These are phyloP conservation scores for Rhizopus sp. DNA, from an alignment of 371 early-diverging fungal genomes.

Conservation along the genomic window DNA sequence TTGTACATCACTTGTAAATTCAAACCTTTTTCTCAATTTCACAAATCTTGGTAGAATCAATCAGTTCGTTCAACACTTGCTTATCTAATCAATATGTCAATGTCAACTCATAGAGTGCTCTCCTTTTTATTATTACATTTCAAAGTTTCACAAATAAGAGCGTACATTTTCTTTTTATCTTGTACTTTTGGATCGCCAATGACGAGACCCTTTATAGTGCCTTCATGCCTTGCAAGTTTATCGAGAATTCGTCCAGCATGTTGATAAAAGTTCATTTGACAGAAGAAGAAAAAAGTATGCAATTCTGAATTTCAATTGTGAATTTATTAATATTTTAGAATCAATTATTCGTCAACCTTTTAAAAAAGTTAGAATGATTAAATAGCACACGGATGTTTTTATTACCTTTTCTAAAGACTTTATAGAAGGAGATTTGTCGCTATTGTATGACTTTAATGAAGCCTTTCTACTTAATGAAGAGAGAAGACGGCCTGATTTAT, in stretches of 20 bases:
- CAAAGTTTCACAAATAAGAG: slow-evolving; percentile 89
- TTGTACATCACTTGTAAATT: background rate
- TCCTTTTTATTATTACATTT: slow-evolving; percentile 64
- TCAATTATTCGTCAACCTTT: no score
- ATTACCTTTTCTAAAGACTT: slow-evolving; percentile 35
- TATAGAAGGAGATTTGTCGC: slow-evolving; percentile 18
- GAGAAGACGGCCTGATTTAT: slow-evolving; percentile 24
- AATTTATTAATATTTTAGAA: no score
- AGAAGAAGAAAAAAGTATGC: background rate
- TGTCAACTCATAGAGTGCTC: background rate
- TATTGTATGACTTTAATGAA: slow-evolving; percentile 25
- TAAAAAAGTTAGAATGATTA: no score
- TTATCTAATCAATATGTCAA: slow-evolving; percentile 42
- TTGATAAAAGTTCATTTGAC: slow-evolving; percentile 74
- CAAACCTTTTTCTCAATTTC: slow-evolving; percentile 57
- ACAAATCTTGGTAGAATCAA: slow-evolving; percentile 54
- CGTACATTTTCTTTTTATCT: slow-evolving; percentile 88
- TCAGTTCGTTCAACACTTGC: slow-evolving; percentile 53
- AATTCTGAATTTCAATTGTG: background rate
- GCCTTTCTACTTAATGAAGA: slow-evolving; percentile 32
- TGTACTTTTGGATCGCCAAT: slow-evolving; percentile 71
- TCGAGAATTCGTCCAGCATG: slow-evolving; percentile 76
- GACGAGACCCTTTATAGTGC: slow-evolving; percentile 82
- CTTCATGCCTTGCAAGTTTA: slow-evolving; percentile 68
- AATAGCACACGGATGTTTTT: background rate